Evolutionary conservation across 306 rosid species (phyloP), one percentile per base, ranked within the genome.

Genomic region (Cucurbita pepo): DNA sequence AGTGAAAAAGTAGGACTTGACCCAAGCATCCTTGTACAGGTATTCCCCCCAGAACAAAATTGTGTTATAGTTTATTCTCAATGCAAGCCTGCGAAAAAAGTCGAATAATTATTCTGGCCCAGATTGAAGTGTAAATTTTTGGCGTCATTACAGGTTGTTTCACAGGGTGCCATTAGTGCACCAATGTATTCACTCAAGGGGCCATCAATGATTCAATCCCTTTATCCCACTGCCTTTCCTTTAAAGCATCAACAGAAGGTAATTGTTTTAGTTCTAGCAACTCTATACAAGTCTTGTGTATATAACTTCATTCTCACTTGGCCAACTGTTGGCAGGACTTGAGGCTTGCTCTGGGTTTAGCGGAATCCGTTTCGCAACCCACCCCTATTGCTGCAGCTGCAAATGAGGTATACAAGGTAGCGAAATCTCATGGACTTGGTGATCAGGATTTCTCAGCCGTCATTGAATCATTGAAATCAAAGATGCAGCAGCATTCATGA

Each of bases 191-290:
- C 89, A 37, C 79, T 70, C 50, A 94, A 94, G 86, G 99, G 99
- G 56, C 96, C 96, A 25, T 86, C 96, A 59, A 94, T 94, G 98
- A 83, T 94, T 78, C 82, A 91, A 47, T 90, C 98, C 3, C 75
- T 73, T 53, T 94, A 90, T 56, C 97, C 98, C 3, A 85, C 98
- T 4, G 96, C 97, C 12, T 94, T 94, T 75, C 97, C 98, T 58
- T 74, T 94, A 53, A 94, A 94, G 86, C 98, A 94, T 80, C 98
- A 90, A 76, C 98, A 94, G 81, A 94, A 94, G 97, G 98, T 89
- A 69, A n/a, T 67, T 51, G 65, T 83, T 72, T n/a, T 52, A 22
- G 12, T 25, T 69, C 48, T 21, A 65, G 53, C 30, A 64, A 64
- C 71, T 64, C 5, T 36, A 64, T 64, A 38, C 25, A 62, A 30